Base-by-base conservation (phyloP, 345 rosid genomes). In the Cardamine resedifolia region DNA sequence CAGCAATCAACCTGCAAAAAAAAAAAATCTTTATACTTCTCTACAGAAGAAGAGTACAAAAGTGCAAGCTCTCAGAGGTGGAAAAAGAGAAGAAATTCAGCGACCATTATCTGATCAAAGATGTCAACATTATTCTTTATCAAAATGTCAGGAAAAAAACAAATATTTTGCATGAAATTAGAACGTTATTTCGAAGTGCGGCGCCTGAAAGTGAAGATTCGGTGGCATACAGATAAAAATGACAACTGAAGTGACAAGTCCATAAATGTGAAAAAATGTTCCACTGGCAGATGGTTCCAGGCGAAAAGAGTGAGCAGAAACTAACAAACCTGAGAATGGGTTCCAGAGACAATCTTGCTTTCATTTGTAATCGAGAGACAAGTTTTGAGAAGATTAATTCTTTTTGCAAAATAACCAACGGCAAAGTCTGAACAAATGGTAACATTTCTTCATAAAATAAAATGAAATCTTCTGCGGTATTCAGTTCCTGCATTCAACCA, bases 401-500 rank as follows among this genome's bases (percentile, higher is more conserved):
- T 77, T 85, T 89, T 78, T 94, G 90, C 57, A 83, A 66, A 23
- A 87, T 59, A 56, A 94, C 74, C 80, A 85, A 76, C 12, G 87
- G 85, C 55, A 88, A 79, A 28, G 82, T 89, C 76, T 89, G 97
- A 34, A 89, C 95, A 68, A 79, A 58, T 23, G 97, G 96, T 73
- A 83, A 74, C 57, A 83, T 84, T 81, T 89, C 89, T 81, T 82
- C 95, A 16, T 88, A 91, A 72, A 84, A 83, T 9, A 89, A 84
- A 76, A 94, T 91, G 76, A 91, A 94, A 72, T 89, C 96, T 78
- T 88, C 93, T 0, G 96, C 93, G 0, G 99, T 91, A 81, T 91
- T 94, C 74, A 89, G 75, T 64, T 94, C 99, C 97, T 90, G 82
- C 67, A 81, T 59, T 73, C 26, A 20, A 43, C 10, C 60, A 70